Evolutionary conservation across 192 early-diverging fungal species (phyloP).

Genomic region (Bifiguratus adelaidae): DNA sequence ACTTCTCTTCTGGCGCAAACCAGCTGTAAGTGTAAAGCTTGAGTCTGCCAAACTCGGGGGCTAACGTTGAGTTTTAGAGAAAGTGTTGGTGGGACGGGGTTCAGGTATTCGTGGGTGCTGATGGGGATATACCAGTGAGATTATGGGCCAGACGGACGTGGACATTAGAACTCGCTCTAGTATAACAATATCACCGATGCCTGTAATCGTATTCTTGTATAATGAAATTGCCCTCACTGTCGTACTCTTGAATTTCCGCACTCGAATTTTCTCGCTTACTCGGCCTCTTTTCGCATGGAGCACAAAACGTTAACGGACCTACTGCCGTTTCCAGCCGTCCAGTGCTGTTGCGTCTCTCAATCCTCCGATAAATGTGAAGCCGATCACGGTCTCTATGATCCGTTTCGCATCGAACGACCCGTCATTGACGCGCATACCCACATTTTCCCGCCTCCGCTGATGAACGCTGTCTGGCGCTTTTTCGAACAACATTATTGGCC

Average conservation of each 20-base stretch:
- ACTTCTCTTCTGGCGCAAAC: conserved; percentile 70
- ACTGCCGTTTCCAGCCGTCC: neutral
- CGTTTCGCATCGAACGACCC: conserved; percentile 8
- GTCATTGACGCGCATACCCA: conserved; percentile 29
- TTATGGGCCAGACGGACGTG: conserved; percentile 73
- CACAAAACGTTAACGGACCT: neutral
- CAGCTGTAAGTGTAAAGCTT: conserved; percentile 42
- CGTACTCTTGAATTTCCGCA: too few species aligned
- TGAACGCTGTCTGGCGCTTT: conserved; percentile 27
- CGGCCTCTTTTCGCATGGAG: too few species aligned
- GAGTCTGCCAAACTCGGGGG: neutral
- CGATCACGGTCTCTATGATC: neutral
- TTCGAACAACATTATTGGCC: conserved; percentile 27
- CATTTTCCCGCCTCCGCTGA: conserved; percentile 23
- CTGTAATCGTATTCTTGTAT: too few species aligned
- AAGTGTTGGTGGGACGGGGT: conserved; percentile 82
- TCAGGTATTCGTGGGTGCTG: conserved; percentile 41
- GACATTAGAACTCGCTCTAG: conserved; percentile 66
- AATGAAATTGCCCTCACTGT: too few species aligned
- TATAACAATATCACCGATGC: conserved; percentile 20
- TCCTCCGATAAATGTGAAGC: neutral
- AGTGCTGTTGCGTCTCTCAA: neutral
- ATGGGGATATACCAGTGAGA: conserved; percentile 39
- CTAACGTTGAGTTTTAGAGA: conserved; percentile 21
- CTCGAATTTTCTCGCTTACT: too few species aligned